Evolutionary conservation across 2,329 filamentous ascomycete species (phyloP).

Genomic region (Exophiala lecanii-corni): DNA sequence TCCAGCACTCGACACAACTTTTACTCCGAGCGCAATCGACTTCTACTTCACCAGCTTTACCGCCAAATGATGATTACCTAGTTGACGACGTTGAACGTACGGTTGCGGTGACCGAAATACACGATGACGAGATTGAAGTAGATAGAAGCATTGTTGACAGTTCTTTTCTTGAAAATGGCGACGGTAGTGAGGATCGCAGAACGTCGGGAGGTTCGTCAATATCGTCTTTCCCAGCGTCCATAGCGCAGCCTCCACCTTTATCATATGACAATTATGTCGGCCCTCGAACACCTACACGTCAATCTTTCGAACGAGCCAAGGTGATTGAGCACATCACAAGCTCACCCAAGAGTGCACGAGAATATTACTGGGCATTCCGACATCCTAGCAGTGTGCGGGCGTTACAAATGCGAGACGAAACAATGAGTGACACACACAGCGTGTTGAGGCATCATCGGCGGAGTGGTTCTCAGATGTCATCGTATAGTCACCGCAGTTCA

Average conservation of each 20-base stretch:
- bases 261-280: conserved; percentile 11
- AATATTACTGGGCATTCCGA: conserved; percentile 36
- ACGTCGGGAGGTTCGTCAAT: conserved; percentile 24
- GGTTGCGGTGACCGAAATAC: conserved; percentile 15
- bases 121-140: conserved; percentile 8
- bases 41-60: conserved; percentile 11
- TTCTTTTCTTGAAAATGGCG: background rate
- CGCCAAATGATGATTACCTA: conserved; percentile 6
- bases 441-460: conserved; percentile 30
- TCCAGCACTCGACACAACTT: conserved; percentile 22
- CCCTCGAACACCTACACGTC: conserved; percentile 15
- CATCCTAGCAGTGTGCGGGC: conserved; percentile 43
- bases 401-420: conserved; percentile 38
- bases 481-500: conserved; percentile 19
- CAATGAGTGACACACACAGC: conserved; percentile 38
- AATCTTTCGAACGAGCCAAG: conserved; percentile 1
- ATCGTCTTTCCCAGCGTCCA: conserved; percentile 25
- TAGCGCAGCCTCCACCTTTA: conserved; percentile 15
- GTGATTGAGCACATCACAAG: background rate
- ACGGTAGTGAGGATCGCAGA: conserved; percentile 3
- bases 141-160: no score
- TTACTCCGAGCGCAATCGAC: conserved; percentile 18
- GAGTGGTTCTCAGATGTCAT: conserved; percentile 22
- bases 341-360: conserved; percentile 19
- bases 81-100: conserved; percentile 22